Evolutionary conservation across 371 early-diverging fungal species (phyloP), one percentile per base, ranked within the genome.

Genomic region (Phascolomyces articulosus): DNA sequence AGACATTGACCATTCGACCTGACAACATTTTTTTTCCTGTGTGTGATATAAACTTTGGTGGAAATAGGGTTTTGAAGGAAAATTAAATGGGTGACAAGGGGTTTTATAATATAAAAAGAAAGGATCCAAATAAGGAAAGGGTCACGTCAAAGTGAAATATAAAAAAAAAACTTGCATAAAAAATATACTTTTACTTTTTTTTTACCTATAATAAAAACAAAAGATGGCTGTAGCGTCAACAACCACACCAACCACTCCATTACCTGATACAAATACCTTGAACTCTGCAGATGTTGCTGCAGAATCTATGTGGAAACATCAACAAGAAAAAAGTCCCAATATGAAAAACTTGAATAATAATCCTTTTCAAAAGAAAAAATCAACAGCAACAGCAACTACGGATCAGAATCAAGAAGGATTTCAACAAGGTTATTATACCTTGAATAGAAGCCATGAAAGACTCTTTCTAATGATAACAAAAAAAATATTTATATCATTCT

Each of bases 1-100:
- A 58, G 2, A 77, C 24, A 57, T 75, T 70, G 10, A 67, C 58
- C 3, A 74, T 31, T 59, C 65, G 69, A 28, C 40, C 55, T 8
- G 63, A 55, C 1, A 53, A 2, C 63, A 62, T 62, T 29, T 4
- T 44, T 44, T 13, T 18, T 34, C 3, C 11, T 44, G 1, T 15
- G 8, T 44, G 16, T 9, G 3, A 0, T 44, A 13, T 44, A 13
- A 13, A 4, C 16, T 44, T 15, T 44, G 8, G 15, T 44, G 8
- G 44, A 18, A n/a, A n/a, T 13, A 44, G 16, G 4, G n/a, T n/a
- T 18, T 0, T n/a, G n/a, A 16, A 44, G 44, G 38, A 38, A 38
- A 13, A 6, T 38, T 6, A 38, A 38, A 9, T 38, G 38, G n/a
- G n/a, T n/a, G n/a, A n/a, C n/a, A n/a, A n/a, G 34, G 34, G 34